Base-by-base conservation (phyloP, 176 grass and related monocot genomes). In the Ensete glaucum region DNA sequence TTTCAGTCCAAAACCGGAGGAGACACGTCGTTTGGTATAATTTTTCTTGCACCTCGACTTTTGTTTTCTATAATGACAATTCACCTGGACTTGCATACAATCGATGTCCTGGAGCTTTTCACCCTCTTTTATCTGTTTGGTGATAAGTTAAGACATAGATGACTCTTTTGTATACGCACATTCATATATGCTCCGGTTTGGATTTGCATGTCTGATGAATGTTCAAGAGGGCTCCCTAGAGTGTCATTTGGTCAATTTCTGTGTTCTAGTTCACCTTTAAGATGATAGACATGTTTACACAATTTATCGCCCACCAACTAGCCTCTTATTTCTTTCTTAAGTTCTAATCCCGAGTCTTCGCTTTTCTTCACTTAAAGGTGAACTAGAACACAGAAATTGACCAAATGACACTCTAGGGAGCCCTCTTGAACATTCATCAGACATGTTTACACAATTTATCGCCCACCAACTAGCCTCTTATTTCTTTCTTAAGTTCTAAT, bases 1-100 rank as follows among this genome's bases (percentile, higher is more conserved):
- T 60, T 99, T 94, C 53, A 86, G 69, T 84, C 90, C 95, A 82
- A 99, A 89, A 89, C 90, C 90, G 80, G 95, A 94, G 67, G 95
- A 94, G 76, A 99, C 90, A 16, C 86, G 86, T 4, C 80, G 85
- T 55, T 72, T 99, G 88, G 95, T 94, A 88, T 73, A 57, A 17
- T 57, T 24, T 34, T 27, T 74, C 24, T 43, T 50, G 48, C 34
- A 50, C 48, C 67, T 70, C 11, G 16, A 52, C 9, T n/a, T 9
- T 69, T 14, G 9, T 12, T 50, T 43, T 43, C 5, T 43, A 6
- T 6, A 43, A 5, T 43, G 3, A 43, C 34, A 43, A 6, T 43
- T 43, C 34, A 43, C 34, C 34, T 43, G 34, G 34, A 43, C 34
- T 3, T 43, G 34, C 6, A 43, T 43, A 43, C 34, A 6, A 43